A percentile compares a stretch with the other conserved stretches of the same genome.
phyloP scores from a whole-genome alignment of 768 basidiomycete genomes.

The Tylopilus balloui region DNA sequence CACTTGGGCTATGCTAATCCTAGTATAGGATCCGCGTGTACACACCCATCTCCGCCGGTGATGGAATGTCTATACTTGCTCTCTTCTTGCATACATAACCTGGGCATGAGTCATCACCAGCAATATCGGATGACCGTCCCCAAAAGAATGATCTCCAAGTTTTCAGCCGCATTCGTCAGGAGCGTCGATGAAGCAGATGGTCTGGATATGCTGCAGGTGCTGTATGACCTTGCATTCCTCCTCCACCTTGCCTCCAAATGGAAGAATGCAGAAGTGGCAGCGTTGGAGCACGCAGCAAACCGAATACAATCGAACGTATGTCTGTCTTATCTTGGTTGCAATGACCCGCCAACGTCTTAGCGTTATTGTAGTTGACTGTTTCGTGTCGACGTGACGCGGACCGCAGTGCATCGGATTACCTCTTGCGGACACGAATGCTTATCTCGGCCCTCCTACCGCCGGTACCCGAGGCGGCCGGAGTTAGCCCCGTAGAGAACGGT shows the following conservation, averaged over 20 bases:
- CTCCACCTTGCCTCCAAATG: slow-evolving; percentile 37
- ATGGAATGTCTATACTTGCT: slow-evolving; percentile 53
- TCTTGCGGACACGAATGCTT: slow-evolving; percentile 57
- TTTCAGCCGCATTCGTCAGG: slow-evolving; percentile 31
- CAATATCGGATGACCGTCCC: slow-evolving; percentile 34
- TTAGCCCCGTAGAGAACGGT: slow-evolving; percentile 22
- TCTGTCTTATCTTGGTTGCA: slow-evolving; percentile 1
- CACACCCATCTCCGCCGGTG: slow-evolving; percentile 50
- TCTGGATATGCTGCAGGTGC: slow-evolving; percentile 27
- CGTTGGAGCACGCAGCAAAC: slow-evolving; percentile 30
- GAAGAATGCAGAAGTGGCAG: slow-evolving; percentile 12
- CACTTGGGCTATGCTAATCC: slow-evolving; percentile 10
- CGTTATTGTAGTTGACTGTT: slow-evolving; percentile 14
- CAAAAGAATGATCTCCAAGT: slow-evolving; percentile 36
- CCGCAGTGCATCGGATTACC: slow-evolving; percentile 37
- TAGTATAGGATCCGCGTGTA: slow-evolving; percentile 17
- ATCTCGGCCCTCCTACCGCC: slow-evolving; percentile 54
- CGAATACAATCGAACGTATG: slow-evolving; percentile 27
- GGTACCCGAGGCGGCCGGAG: slow-evolving; percentile 17
- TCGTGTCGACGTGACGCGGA: slow-evolving; percentile 21
- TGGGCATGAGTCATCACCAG: slow-evolving; percentile 45
- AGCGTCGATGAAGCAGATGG: slow-evolving; percentile 32
- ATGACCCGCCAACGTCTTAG: slow-evolving; percentile 1
- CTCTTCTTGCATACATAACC: slow-evolving; percentile 49
- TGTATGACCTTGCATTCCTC: slow-evolving; percentile 50